Base-by-base conservation (phyloP, 345 rosid genomes). In the Eucalyptus leucophloia region DNA sequence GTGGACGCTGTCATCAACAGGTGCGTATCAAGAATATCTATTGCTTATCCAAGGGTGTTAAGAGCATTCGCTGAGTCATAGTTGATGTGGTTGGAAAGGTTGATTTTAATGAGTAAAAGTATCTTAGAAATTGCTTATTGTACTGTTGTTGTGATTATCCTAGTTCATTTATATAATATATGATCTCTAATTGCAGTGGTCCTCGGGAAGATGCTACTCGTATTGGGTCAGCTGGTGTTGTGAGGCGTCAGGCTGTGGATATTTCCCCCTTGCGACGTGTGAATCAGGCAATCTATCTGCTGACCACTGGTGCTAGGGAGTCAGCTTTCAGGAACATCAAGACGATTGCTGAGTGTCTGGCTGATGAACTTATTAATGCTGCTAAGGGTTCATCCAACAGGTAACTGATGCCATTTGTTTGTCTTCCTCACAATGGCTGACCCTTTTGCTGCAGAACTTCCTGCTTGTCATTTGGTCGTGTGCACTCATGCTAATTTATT, bases 301-400 rank as follows among this genome's bases (percentile, higher is more conserved):
- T 98, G 32, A 98, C 99, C 0, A 98, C 99, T 45, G 98, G 99
- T 90, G 99, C 99, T 21, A 97, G 99, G 87, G 99, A 97, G 86
- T 93, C 99, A 89, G 99, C 99, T 8, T 98, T 98, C 89, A 94
- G 99, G 77, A 98, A 95, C 92, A 94, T 98, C 86, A 98, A 98
- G 93, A 96, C 98, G 12, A 95, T 97, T 34, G 99, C 99, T 6
- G 99, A 98, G 88, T 98, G 99, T 37, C 93, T 97, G 93, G 99
- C 99, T 34, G 99, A 98, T 92, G 99, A 98, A 89, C 98, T 98
- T 77, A 98, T 98, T 88, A 98, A 98, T 91, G 99, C 99, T 62
- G 99, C 98, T 1, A 98, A 98, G 92, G 99, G 99, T 45, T 98
- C 99, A 30, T 98, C 99, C 85, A 98, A 97, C 95, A 98, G 99